Conservation (phyloP, 768 basidiomycete species). For the Pholiota conissans region DNA sequence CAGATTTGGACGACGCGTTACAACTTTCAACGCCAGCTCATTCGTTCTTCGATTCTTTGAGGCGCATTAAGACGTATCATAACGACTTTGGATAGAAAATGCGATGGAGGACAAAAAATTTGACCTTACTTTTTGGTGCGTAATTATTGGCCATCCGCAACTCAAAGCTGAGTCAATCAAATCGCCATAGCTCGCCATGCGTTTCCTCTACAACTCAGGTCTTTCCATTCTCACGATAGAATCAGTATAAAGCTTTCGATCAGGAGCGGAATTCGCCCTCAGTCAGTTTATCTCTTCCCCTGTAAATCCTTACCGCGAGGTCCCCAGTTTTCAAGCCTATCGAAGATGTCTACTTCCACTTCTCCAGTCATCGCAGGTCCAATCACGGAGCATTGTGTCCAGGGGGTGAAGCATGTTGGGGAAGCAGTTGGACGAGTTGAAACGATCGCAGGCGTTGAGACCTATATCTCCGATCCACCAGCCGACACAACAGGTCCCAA, state of each 20-base stretch:
- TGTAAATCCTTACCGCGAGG: neutral
- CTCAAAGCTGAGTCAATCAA: neutral
- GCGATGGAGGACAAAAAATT: neutral
- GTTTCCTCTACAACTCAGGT: neutral
- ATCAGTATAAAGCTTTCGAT: conserved; percentile 2
- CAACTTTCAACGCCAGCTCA: too few species aligned
- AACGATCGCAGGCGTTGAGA: conserved; percentile 42
- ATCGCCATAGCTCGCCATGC: conserved; percentile 11
- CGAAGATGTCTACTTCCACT: conserved; percentile 11
- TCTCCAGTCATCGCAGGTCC: conserved; percentile 39
- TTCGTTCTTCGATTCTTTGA: too few species aligned
- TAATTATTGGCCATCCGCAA: neutral
- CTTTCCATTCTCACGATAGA: conserved; percentile 3
- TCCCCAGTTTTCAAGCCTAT: neutral
- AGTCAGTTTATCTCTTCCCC: neutral
- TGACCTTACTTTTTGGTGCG: neutral
- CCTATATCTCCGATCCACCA: conserved; percentile 54
- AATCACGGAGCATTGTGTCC: conserved; percentile 52
- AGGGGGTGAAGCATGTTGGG: conserved; percentile 51
- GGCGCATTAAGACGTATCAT: too few species aligned
- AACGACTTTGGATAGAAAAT: too few species aligned
- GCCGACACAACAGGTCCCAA: conserved; percentile 32
- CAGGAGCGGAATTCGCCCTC: neutral
- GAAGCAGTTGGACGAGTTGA: conserved; percentile 41
- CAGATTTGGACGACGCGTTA: too few species aligned